A percentile compares a stretch with the other conserved stretches of the same genome.
These are phyloP conservation scores for Sclerotinia borealis DNA, from an alignment of 2,329 filamentous ascomycete genomes.

Conservation along the genomic window DNA sequence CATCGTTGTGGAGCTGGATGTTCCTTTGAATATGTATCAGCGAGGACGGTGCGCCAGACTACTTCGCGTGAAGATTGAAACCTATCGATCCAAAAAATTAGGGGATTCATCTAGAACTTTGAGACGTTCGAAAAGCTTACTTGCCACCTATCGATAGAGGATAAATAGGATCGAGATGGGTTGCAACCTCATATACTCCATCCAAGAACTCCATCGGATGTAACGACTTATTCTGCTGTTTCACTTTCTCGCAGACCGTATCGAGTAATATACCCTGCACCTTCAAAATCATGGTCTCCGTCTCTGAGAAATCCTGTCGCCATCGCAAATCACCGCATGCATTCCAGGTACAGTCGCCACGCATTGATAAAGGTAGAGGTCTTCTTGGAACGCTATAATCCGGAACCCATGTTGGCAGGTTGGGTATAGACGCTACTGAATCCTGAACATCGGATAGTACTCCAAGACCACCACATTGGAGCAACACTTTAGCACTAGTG, in stretches of 20 bases:
- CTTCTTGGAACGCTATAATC: slow-evolving; percentile 1
- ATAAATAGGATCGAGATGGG: not conserved
- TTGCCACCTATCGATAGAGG: not conserved
- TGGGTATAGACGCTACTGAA: not conserved
- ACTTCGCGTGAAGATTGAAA: slow-evolving; percentile 8
- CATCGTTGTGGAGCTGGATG: not conserved
- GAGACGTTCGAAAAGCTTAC: not conserved
- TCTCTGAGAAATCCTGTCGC: not conserved
- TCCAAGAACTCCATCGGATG: not conserved
- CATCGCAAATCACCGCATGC: not conserved
- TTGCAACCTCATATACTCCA: not conserved
- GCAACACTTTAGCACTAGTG: not conserved
- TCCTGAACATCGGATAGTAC: slow-evolving; percentile 4
- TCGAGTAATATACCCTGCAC: slow-evolving; percentile 3
- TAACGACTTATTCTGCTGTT: not conserved
- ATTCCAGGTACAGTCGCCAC: not conserved
- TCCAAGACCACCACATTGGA: slow-evolving; percentile 1
- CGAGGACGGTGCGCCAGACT: slow-evolving; percentile 1
- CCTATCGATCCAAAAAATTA: not conserved
- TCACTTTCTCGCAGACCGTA: not conserved
- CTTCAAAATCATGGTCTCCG: not conserved
- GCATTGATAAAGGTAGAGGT: slow-evolving; percentile 2
- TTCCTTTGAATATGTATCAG: not conserved
- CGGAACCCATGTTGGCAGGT: slow-evolving; percentile 4
- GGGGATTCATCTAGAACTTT: not conserved